A percentile compares a stretch with the other conserved stretches of the same genome.
Conservation (phyloP, 306 rosid genomes). For the Prinsepia uniflora region DNA sequence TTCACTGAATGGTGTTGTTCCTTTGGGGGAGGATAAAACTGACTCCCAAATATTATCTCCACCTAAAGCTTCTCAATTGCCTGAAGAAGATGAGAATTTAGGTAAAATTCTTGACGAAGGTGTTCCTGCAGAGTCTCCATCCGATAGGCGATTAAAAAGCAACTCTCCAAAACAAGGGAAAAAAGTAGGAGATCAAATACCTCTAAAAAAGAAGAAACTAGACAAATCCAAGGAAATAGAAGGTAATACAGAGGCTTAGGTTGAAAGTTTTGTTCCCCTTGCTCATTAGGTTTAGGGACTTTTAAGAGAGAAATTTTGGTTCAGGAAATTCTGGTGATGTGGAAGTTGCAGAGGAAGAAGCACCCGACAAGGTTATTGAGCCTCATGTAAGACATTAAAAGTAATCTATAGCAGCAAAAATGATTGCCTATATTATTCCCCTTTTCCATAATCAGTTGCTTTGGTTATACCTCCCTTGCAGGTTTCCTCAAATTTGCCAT, state of each 20-base stretch:
- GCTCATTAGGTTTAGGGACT: background rate
- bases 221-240: conserved; percentile 29
- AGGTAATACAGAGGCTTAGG: conserved; percentile 36
- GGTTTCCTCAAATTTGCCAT: conserved; percentile 83
- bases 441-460: conserved; percentile 25
- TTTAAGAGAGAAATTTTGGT: conserved; percentile 18
- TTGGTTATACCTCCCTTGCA: conserved; percentile 36
- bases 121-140: conserved; percentile 21
- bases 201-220: conserved; percentile 35
- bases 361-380: conserved; percentile 46
- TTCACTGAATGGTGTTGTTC: conserved; percentile 29
- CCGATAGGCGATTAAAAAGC: conserved; percentile 29
- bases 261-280: background rate
- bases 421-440: conserved; percentile 12
- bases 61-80: conserved; percentile 25
- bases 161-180: conserved; percentile 25
- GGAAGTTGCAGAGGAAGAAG: conserved; percentile 55
- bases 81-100: conserved; percentile 23
- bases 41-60: conserved; percentile 38
- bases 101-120: conserved; percentile 24
- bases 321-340: conserved; percentile 42
- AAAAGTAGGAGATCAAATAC: conserved; percentile 25
- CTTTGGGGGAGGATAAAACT: conserved; percentile 28
- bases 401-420: conserved; percentile 9
- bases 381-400: conserved; percentile 48